A percentile compares a stretch with the other conserved stretches of the same genome.
These are phyloP conservation scores for Medicago ruthenica DNA, from an alignment of 306 rosid genomes.

Conservation along the genomic window DNA sequence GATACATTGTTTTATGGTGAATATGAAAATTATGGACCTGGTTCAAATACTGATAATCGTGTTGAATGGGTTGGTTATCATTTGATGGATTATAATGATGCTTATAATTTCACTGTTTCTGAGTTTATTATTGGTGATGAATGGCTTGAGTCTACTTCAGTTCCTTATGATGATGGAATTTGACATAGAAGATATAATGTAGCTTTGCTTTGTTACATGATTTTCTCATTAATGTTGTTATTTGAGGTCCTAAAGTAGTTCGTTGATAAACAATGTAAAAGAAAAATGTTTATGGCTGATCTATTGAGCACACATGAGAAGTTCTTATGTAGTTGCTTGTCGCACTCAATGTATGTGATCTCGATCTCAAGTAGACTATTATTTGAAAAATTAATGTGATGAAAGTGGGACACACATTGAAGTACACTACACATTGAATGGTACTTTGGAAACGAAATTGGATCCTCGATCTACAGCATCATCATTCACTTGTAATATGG, in stretches of 20 bases:
- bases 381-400: not conserved
- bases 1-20: slow-evolving; percentile 77
- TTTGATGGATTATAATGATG: slow-evolving; percentile 69
- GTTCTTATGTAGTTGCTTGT: not conserved
- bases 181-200: slow-evolving; percentile 8
- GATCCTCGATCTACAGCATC: too few relatives aligned
- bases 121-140: slow-evolving; percentile 67
- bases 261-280: not conserved
- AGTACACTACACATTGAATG: not conserved
- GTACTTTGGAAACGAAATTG: not conserved
- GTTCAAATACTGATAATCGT: slow-evolving; percentile 57
- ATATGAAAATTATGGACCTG: slow-evolving; percentile 75
- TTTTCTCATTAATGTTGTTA: not conserved
- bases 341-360: not conserved
- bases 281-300: not conserved
- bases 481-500: too few relatives aligned
- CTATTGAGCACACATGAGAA: not conserved
- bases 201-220: not conserved
- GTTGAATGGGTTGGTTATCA: slow-evolving; percentile 73
- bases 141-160: slow-evolving; percentile 78
- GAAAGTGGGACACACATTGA: not conserved
- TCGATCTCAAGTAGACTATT: not conserved
- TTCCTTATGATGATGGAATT: slow-evolving; percentile 80
- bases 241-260: not conserved
- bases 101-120: slow-evolving; percentile 65